Evolutionary conservation across 2,329 filamentous ascomycete species (phyloP).

Genomic region (Penicillium sp.): DNA sequence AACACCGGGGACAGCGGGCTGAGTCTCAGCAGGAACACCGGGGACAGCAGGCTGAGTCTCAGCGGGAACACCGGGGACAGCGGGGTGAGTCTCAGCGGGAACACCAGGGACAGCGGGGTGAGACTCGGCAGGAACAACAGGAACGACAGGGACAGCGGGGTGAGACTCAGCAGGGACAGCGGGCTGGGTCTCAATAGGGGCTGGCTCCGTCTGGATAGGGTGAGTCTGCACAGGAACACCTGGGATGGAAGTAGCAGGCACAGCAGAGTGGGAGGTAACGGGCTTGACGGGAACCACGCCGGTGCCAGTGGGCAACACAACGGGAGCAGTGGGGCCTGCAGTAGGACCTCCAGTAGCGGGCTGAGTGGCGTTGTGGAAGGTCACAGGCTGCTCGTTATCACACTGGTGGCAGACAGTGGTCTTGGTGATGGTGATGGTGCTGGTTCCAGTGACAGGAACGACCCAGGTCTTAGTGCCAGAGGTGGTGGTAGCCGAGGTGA

Average conservation of each 20-base stretch:
- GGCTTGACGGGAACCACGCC: conserved; percentile 9
- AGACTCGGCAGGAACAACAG: background rate
- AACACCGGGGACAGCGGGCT: background rate
- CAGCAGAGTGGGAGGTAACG: background rate
- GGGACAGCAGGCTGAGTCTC: background rate
- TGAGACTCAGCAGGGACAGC: background rate
- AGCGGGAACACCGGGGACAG: background rate
- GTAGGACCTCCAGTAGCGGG: conserved; percentile 11
- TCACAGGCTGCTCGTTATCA: conserved; percentile 21
- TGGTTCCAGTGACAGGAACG: conserved; percentile 34
- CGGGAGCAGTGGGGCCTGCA: conserved; percentile 10
- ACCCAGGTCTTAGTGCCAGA: conserved; percentile 29
- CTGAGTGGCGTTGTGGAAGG: conserved; percentile 14
- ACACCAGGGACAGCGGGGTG: conserved; percentile 1
- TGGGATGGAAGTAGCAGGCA: conserved; percentile 15
- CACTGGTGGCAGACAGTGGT: conserved; percentile 26
- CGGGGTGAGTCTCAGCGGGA: background rate
- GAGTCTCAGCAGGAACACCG: background rate
- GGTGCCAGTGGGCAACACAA: conserved; percentile 13
- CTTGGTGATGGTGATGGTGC: conserved; percentile 31
- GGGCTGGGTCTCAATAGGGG: background rate
- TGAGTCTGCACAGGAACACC: conserved; percentile 5
- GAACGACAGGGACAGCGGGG: background rate
- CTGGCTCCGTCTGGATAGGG: conserved; percentile 5
- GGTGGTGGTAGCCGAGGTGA: conserved; percentile 31